Evolutionary conservation across 768 basidiomycete species (phyloP), one percentile per base, ranked within the genome.

Genomic region (Termitomyces sp.): DNA sequence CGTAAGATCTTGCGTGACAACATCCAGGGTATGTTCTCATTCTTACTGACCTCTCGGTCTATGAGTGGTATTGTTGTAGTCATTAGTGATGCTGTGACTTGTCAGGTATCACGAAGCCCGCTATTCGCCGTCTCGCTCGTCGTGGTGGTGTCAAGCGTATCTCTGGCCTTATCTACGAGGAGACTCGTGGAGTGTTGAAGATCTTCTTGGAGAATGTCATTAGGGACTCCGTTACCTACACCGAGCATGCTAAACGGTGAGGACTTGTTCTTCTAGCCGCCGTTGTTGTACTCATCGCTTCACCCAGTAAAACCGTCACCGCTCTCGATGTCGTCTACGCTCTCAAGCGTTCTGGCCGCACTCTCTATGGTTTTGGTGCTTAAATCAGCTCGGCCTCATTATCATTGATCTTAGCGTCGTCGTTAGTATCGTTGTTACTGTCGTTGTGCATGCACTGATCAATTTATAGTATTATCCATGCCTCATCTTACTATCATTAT

Each of bases 101-200:
- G 32, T 12, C 46, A 82, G 86, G 86, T 75, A 89, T 89, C 73
- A 89, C 87, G 59, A 89, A 89, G 79, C 88, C 88, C 64, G 87
- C 82, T 69, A 83, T 93, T 71, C 89, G 89, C 76, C 90, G 91
- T 79, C 88, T 93, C 59, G 91, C 91, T 43, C 89, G 91, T 69
- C 87, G 91, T 82, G 91, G 92, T 69, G 92, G 92, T 85, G 91
- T 94, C 65, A 94, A 93, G 80, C 88, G 88, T 87, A 89, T 91
- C 68, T 88, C 86, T 43, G 88, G 88, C 60, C 80, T 91, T 59
- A 91, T 93, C 72, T 93, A 93, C 71, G 92, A 94, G 72, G 92
- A 94, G 80, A 93, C 92, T 27, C 90, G 92, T 71, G 90, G 91
- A 76, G 92, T 93, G 13, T 79, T 94, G 62, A 94, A 93, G 79